Evolutionary conservation across 1,284 basidiomycete species (phyloP), one percentile per base, ranked within the genome.

Genomic region (Fomes fomentarius): DNA sequence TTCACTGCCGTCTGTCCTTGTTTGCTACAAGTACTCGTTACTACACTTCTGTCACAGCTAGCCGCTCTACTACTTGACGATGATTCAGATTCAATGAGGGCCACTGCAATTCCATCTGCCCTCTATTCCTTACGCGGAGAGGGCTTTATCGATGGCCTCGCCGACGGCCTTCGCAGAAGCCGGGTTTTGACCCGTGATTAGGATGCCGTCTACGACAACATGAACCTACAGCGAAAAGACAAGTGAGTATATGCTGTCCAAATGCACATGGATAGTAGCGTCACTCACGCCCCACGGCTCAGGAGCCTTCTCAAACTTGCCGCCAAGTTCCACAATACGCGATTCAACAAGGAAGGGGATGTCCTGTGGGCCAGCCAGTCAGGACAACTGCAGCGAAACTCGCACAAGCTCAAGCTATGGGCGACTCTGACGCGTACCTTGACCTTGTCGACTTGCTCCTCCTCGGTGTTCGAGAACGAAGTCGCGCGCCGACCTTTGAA

Each of bases 261-360:
- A 14, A 15, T 8, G 10, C 17, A 11, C 12, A n/a, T 15, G 19
- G 15, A 28, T 5, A 1, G 11, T 30, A 11, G 30, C 11, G 21
- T 19, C 19, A 74, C 80, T 70, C 60, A 84, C 84, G 24, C 66
- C 78, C 82, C 82, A 93, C 17, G 76, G 74, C 45, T 81, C 73
- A 21, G 50, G 56, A 0, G 82, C 79, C 67, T 84, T 85, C 54
- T 80, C 77, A 67, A 82, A 93, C 14, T 71, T 79, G 1, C 83
- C 90, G 6, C 90, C 90, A 14, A 87, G 76, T 51, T 74, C 70
- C 26, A 64, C 71, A 58, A 92, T 78, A 54, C 78, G 79, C 60
- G 80, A 77, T 70, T 93, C 90, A 37, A 90, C 75, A 11, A 85
- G 74, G 81, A 91, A 93, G 0, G 89, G 89, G 41, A 93, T 67